Conservation (phyloP, 805 yeast genomes). For the Saccharomycopsis oosterbeekiorum region DNA sequence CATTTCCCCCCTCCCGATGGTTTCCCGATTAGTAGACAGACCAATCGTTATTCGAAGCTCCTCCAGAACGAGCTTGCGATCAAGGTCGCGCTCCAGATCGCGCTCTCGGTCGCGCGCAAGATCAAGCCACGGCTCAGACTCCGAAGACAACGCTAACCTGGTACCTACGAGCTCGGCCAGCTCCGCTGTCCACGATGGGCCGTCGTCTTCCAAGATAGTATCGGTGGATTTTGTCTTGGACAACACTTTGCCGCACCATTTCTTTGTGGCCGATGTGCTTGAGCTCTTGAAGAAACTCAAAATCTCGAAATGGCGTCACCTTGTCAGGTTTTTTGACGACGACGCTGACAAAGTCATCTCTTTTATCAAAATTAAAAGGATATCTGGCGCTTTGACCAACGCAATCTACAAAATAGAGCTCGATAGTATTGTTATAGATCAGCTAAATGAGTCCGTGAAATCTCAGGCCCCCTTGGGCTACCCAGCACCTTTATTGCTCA, state of each 20-base stretch:
- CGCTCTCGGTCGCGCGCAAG: constrained; percentile 25
- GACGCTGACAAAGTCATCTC: constrained; percentile 27
- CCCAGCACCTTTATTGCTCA: constrained; percentile 52
- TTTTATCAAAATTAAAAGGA: constrained; percentile 48
- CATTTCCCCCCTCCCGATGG: neutral
- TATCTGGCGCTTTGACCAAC: constrained; percentile 91
- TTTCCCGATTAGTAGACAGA: constrained; percentile 11
- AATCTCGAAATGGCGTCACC: constrained; percentile 72
- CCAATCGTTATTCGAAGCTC: constrained; percentile 14
- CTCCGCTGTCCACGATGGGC: neutral
- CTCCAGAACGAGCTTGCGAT: constrained; percentile 23
- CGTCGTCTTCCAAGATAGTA: constrained; percentile 28
- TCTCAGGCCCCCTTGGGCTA: neutral
- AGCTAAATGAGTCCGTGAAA: neutral
- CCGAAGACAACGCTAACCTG: neutral
- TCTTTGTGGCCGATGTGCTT: constrained; percentile 73
- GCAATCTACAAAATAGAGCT: constrained; percentile 68
- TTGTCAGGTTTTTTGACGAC: constrained; percentile 27
- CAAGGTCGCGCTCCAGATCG: constrained; percentile 33
- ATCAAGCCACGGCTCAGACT: constrained; percentile 27
- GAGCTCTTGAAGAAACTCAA: constrained; percentile 51
- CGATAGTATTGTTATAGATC: neutral
- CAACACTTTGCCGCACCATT: constrained; percentile 70
- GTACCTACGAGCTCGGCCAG: neutral
- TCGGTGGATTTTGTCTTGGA: constrained; percentile 55